Base-by-base conservation (phyloP, 1,284 basidiomycete species). In the Cryptococcus jaspeensis region DNA sequence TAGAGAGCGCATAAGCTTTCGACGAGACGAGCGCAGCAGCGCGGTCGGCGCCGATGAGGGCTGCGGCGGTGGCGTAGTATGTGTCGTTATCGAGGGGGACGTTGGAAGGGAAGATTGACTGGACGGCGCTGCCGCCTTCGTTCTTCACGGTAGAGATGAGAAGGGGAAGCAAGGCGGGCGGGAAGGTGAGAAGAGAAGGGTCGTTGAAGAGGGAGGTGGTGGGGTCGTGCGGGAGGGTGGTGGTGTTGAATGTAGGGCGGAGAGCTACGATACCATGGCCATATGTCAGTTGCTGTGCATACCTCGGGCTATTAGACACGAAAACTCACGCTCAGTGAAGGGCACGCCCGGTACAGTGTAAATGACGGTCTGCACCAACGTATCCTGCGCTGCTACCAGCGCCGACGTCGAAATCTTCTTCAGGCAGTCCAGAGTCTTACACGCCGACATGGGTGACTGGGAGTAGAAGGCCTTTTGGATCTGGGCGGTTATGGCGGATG, bases 121-220 rank as follows among this genome's bases (percentile, higher is more conserved):
- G 87, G 61, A 89, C 84, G 16, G 84, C 78, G 12, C 77, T 72
- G 0, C 81, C 87, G 2, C 85, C 87, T 66, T 92, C 89, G 68
- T 90, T 79, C 36, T 76, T 71, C 16, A 87, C 86, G n/a, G 82
- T 87, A 1, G 87, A 84, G 41, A 92, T 70, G 36, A 92, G 75
- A 43, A 92, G 65, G 1, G 86, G 82, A 71, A 68, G 18, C 83
- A 84, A 20, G 73, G 85, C 85, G 0, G 82, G 71, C 3, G 78
- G 74, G 1, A 83, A 82, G 7, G 82, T 81, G 66, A 87, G 85
- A 16, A 87, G 78, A 9, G 84, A 79, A 18, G 81, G 80, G 3
- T 82, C 84, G 63, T 86, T 82, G 59, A 88, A 79, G 15, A 87
- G 83, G 0, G 84, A 82, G 11, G 84, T 81, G 47, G 88, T 84